Percentiles rank a stretch among this genome's conserved stretches.
Conservation (phyloP, 371 early-diverging fungal species). For the Mortierella sp. region DNA sequence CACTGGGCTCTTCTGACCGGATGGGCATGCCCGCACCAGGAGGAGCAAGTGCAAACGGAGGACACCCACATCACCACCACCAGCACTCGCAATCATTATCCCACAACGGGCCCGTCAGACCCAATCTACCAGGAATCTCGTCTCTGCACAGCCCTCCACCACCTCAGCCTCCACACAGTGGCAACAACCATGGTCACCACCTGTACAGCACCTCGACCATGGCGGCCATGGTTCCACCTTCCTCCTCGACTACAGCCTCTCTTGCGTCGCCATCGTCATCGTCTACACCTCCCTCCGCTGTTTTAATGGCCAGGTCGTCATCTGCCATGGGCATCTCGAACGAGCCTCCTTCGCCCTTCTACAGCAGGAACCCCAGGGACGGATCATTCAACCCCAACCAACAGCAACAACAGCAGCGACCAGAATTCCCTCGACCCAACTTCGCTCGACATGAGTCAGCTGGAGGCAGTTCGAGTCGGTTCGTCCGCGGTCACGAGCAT, state of each 20-base stretch:
- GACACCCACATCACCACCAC: neutral
- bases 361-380: slow-evolving; percentile 8
- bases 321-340: slow-evolving; percentile 12
- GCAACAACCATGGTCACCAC: slow-evolving; percentile 14
- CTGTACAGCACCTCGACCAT: slow-evolving; percentile 24
- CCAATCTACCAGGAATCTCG: slow-evolving; percentile 42
- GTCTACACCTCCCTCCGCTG: slow-evolving; percentile 19
- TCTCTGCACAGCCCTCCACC: slow-evolving; percentile 39
- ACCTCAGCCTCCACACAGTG: neutral
- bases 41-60: neutral
- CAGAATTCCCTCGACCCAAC: slow-evolving; percentile 22
- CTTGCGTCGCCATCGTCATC: slow-evolving; percentile 23
- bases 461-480: slow-evolving; percentile 12
- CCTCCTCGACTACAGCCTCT: slow-evolving; percentile 21
- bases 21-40: slow-evolving; percentile 6
- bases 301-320: slow-evolving; percentile 14
- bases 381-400: neutral
- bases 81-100: slow-evolving; percentile 9
- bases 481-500: slow-evolving; percentile 32
- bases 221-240: slow-evolving; percentile 26
- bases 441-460: slow-evolving; percentile 21
- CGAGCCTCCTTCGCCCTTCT: slow-evolving; percentile 17
- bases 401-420: slow-evolving; percentile 25
- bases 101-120: slow-evolving; percentile 36
- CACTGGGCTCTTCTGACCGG: slow-evolving; percentile 42